Conservation (phyloP, 2,329 filamentous ascomycete species). For the Lojkania enalia region DNA sequence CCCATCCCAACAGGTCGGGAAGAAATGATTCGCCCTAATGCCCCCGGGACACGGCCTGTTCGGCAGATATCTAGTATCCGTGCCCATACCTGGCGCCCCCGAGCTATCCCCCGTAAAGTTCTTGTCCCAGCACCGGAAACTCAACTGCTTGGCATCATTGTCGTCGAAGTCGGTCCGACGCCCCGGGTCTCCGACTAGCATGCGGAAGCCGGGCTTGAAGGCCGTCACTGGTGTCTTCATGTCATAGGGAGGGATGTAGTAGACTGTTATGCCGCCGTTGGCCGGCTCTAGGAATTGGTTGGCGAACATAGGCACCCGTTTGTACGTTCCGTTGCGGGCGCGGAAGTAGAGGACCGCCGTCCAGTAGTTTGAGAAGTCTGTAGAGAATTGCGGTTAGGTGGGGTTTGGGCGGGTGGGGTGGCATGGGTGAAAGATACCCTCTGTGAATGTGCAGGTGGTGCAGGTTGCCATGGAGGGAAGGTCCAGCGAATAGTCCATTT, state of each 20-base stretch:
- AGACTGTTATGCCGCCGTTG: slow-evolving; percentile 30
- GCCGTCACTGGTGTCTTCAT: slow-evolving; percentile 10
- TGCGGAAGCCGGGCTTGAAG: slow-evolving; percentile 32
- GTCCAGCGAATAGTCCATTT: slow-evolving; percentile 24
- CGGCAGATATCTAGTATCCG: slow-evolving; percentile 23
- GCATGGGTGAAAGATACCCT: slow-evolving; percentile 20
- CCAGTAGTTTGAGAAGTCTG: slow-evolving; percentile 26
- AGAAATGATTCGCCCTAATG: slow-evolving; percentile 28
- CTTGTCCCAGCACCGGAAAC: slow-evolving; percentile 19
- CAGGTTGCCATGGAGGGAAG: slow-evolving; percentile 26
- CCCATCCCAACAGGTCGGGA: slow-evolving; percentile 51
- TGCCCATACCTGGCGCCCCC: slow-evolving; percentile 11
- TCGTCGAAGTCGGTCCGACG: slow-evolving; percentile 30
- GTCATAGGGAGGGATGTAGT: slow-evolving; percentile 24
- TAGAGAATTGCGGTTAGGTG: neutral
- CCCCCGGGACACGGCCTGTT: slow-evolving; percentile 29
- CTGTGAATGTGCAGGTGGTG: slow-evolving; percentile 26
- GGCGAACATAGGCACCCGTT: slow-evolving; percentile 25
- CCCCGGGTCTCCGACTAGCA: slow-evolving; percentile 28
- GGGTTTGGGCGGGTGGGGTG: neutral
- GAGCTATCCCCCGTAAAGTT: slow-evolving; percentile 13
- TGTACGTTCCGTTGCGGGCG: slow-evolving; percentile 31
- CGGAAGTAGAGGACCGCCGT: slow-evolving; percentile 30
- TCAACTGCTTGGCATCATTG: slow-evolving; percentile 13
- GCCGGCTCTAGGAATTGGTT: slow-evolving; percentile 29